phyloP scores from a whole-genome alignment of 2,329 filamentous ascomycete genomes.

The Lachnellula arida region DNA sequence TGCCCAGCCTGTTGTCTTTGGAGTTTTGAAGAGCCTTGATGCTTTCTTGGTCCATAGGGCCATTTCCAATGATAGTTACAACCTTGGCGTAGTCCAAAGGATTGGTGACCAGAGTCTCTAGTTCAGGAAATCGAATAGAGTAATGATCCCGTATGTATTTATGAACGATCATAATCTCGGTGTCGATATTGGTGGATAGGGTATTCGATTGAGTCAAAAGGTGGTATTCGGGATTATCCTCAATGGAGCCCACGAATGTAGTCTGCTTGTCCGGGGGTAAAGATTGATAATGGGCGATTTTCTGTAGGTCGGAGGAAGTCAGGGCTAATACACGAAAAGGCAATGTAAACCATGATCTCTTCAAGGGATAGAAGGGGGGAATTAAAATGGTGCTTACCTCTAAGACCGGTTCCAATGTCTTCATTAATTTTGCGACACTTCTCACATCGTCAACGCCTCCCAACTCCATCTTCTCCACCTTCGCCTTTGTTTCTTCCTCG shows the following conservation, averaged over 20 bases:
- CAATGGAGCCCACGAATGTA: conserved; percentile 72
- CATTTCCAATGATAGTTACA: conserved; percentile 88
- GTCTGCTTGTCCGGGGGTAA: conserved; percentile 60
- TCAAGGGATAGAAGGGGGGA: conserved; percentile 29
- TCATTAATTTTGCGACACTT: conserved; percentile 75
- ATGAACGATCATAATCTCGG: conserved; percentile 87
- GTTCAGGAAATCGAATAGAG: conserved; percentile 85
- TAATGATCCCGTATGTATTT: conserved; percentile 97
- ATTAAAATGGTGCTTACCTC: conserved; percentile 58
- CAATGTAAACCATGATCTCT: conserved; percentile 57
- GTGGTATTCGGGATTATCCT: conserved; percentile 89
- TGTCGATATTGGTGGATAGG: conserved; percentile 86
- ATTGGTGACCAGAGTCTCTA: conserved; percentile 85
- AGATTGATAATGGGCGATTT: conserved; percentile 73
- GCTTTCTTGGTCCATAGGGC: conserved; percentile 73
- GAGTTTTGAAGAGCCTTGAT: conserved; percentile 77
- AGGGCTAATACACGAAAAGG: conserved; percentile 58
- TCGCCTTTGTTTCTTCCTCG: conserved; percentile 67
- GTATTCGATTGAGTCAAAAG: conserved; percentile 84
- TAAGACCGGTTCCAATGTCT: conserved; percentile 72
- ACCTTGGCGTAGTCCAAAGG: conserved; percentile 94
- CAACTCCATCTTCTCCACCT: conserved; percentile 78
- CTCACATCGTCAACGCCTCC: conserved; percentile 70
- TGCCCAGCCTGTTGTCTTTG: conserved; percentile 71
- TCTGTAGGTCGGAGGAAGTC: conserved; percentile 61